Evolutionary conservation across 345 rosid species (phyloP), one percentile per base, ranked within the genome.

Genomic region (Brassica incana): DNA sequence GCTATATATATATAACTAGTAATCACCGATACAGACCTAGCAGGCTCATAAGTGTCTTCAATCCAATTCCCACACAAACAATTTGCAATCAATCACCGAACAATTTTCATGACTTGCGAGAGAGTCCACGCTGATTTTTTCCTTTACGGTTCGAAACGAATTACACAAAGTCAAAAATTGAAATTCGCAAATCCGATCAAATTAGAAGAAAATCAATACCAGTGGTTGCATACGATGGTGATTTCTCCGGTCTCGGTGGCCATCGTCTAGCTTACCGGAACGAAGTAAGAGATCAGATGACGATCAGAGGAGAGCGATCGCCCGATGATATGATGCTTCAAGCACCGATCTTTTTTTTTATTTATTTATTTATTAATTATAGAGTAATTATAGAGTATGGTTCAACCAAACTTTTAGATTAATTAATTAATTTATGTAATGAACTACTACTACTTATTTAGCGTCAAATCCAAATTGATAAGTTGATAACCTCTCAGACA

Each of bases 201-300:
- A 73, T 18, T 1, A 32, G 35, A 25, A 14, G 10, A 58, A 48
- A 2, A 48, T 15, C 32, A 20, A 15, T 10, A 94, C 98, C 98
- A 94, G 91, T 94, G 97, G 82, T 68, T 77, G 88, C 98, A 94
- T 8, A 88, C 80, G 77, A 78, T 85, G 32, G 90, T 88, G 83
- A 86, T 73, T 38, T 88, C 97, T 78, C 87, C 97, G 7, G 90
- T 69, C 69, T 85, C 85, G 63, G 84, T 62, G 66, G 80, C 93
- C 98, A 94, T 94, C 81, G 71, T 80, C 75, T 5, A 73, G n/a
- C 2, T 61, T 58, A 77, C 3, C 18, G 11, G 12, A 5, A 59
- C 54, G 4, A 69, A 27, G 54, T 30, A 72, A 14, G 38, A 65
- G 73, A 66, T 65, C 76, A 69, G 75, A 76, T 29, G 36, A 65